Base-by-base conservation (phyloP, 441 rosid species). In the Macaranga tanarius region DNA sequence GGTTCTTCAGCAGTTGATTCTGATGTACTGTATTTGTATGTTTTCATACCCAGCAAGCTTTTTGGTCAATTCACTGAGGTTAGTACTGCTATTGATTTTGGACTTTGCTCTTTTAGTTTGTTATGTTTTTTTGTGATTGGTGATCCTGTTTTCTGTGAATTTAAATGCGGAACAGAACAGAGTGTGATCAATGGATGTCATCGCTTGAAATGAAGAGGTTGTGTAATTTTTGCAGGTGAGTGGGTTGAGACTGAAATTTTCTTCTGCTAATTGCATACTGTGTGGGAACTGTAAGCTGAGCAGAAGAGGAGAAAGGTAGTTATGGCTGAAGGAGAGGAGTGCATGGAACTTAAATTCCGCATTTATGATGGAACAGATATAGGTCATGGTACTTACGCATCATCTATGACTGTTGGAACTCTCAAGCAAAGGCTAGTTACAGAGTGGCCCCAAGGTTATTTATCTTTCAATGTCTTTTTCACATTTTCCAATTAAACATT, bases 381-480 rank as follows among this genome's bases (percentile, higher is more conserved):
- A n/a, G 82, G 74, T 9, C 87, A 84, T 76, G 65, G 73, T 75
- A 77, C 77, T 51, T 84, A 81, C 26, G 74, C 79, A 12, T 65
- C 72, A 54, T 79, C 87, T 65, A 77, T 69, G 61, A 81, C 83
- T 16, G 73, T 84, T 69, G 79, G 81, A 66, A 63, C 73, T 73
- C 83, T 84, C 51, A 84, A 84, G 81, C 78, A 81, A 76, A 73
- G 68, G 75, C 77, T 84, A 52, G 71, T 84, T 70, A 70, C 87
- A 56, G 83, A 79, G 77, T 84, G 87, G 87, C 85, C 87, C 20
- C 76, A 77, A 84, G 87, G 87, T 83, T 34, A 64, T 23, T 44
- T 52, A 45, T 45, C 52, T 45, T 72, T 63, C 10, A 10, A 23
- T 31, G 31, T 13, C 5, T 45, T 19, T 51, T 11, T 67, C 16